phyloP scores from a whole-genome alignment of 345 rosid species.

The Carallia pectinifolia region DNA sequence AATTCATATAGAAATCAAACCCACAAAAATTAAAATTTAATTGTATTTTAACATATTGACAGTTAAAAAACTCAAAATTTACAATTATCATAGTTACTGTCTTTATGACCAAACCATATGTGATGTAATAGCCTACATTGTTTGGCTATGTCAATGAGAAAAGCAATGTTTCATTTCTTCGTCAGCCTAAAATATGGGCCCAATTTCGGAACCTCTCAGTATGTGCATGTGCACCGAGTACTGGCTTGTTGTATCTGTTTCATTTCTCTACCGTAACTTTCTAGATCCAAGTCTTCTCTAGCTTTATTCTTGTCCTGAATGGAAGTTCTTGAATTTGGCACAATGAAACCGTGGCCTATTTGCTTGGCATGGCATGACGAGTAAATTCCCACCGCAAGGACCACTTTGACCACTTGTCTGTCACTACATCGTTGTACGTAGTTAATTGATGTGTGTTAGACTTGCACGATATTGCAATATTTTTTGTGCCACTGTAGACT shows the following conservation, averaged over 20 bases:
- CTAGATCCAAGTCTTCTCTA: not conserved
- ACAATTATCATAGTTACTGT: no score
- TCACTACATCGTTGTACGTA: no score
- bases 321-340: not conserved
- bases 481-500: no score
- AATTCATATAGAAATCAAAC: no score
- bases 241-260: not conserved
- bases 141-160: no score
- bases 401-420: not conserved
- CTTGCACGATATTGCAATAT: no score
- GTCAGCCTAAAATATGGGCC: not conserved
- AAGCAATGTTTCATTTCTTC: not conserved
- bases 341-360: not conserved
- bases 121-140: no score
- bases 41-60: no score
- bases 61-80: no score
- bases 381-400: not conserved
- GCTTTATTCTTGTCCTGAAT: not conserved
- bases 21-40: no score
- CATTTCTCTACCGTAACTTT: not conserved
- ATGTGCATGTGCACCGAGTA: not conserved
- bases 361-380: not conserved
- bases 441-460: no score
- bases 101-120: no score
- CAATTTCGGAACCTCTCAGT: not conserved